Evolutionary conservation across 352 stramenopile species (phyloP).

Genomic region (Phytophthora nicotianae): DNA sequence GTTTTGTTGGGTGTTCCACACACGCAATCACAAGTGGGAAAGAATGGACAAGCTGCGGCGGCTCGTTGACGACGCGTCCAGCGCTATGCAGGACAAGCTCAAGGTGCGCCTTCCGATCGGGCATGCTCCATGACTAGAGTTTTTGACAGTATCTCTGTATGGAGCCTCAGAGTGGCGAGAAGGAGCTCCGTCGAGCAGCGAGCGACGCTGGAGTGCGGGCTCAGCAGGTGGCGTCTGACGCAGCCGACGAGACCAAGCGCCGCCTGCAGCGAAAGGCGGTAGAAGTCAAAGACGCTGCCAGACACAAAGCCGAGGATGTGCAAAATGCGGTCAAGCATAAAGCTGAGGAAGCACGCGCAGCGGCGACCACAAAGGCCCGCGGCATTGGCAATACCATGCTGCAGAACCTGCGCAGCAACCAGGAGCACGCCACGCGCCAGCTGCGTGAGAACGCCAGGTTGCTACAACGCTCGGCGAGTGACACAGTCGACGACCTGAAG

Average conservation of each 20-base stretch:
- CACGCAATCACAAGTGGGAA: not conserved
- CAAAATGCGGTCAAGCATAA: constrained; percentile 22
- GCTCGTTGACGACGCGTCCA: constrained; percentile 14
- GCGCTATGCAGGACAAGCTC: constrained; percentile 34
- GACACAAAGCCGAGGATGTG: constrained; percentile 15
- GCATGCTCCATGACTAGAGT: not conserved
- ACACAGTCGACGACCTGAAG: constrained; percentile 38
- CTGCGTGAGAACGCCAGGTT: constrained; percentile 46
- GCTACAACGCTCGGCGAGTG: constrained; percentile 41
- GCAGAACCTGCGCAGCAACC: constrained; percentile 57
- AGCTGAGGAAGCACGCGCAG: constrained; percentile 27
- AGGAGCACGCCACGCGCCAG: constrained; percentile 43
- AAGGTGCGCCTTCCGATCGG: constrained; percentile 19
- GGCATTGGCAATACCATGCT: constrained; percentile 37
- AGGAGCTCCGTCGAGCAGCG: constrained; percentile 19
- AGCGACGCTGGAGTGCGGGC: constrained; percentile 14
- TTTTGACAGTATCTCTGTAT: not conserved
- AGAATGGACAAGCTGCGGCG: constrained; percentile 37
- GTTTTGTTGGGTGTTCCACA: constrained; percentile 17
- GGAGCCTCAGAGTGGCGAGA: constrained; percentile 15
- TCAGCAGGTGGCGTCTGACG: constrained; percentile 6
- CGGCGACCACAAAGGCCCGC: constrained; percentile 33
- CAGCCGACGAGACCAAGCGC: constrained; percentile 21
- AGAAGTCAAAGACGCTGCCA: constrained; percentile 15
- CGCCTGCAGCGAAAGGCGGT: constrained; percentile 16